Base-by-base conservation (phyloP, 768 basidiomycete species). In the Pleurotus salmoneostramineus region DNA sequence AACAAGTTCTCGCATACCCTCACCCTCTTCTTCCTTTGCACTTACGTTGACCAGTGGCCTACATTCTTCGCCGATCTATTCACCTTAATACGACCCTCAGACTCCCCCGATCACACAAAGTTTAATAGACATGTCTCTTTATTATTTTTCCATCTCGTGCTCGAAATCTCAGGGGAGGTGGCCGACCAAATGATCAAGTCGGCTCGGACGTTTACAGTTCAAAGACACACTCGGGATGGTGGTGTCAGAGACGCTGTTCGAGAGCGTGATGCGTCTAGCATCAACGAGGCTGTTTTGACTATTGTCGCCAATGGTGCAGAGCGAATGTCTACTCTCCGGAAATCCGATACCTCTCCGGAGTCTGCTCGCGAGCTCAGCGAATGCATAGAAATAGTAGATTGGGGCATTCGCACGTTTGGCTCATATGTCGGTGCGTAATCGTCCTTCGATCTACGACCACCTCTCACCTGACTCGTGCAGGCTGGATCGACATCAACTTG, bases 401-500 rank as follows among this genome's bases (percentile, higher is more conserved):
- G 89, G 85, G 93, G 94, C n/a, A 81, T 98, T 57, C 80, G 89
- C 62, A 94, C 95, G 0, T 92, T 95, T 69, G 91, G 85, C 3
- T 93, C 93, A 33, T 98, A 98, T 68, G 94, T 93, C 58, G 93
- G 95, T 97, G 68, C 67, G 95, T 85, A 11, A 33, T 46, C 49
- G 10, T 34, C 52, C 42, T 32, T 10, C 36, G 21, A 15, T 33
- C 37, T 11, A 42, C 48, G 12, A 8, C 10, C 44, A 11, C n/a
- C 36, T 4, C 32, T 15, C 32, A 12, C 49, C 3, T 33, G 17
- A 56, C 44, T n/a, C 40, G 50, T 57, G 14, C 64, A 97, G 96
- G 94, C 11, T 99, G 97, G 97, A 90, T 98, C 63, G 97, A 99
- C 67, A 95, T 99, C 63, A 94, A 93, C 66, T 77, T 98, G 61